Base-by-base conservation (phyloP, 805 yeast species). In the Wickerhamomyces bovis region DNA sequence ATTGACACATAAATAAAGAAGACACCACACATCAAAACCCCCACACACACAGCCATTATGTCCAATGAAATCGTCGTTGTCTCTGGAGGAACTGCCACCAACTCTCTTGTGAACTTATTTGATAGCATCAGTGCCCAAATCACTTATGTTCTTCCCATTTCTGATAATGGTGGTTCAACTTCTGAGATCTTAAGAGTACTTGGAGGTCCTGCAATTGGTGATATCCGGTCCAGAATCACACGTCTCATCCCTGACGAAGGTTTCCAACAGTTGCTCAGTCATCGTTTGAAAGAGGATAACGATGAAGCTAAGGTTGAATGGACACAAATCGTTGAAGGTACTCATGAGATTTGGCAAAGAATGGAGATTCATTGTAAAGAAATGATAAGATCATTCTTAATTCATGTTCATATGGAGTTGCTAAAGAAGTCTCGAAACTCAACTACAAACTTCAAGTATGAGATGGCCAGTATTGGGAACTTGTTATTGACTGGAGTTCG, bases 141-240 rank as follows among this genome's bases (percentile, higher is more conserved):
- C 4, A 68, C 83, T 3, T 89, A 85, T 54, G 74, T 89, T 5
- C 66, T 90, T 31, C 98, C 98, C 0, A 78, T 90, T 15, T 80
- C 87, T 42, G 98, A 90, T 63, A 90, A 90, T 60, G 98, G 98
- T 16, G 97, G 97, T 0, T 89, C 97, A 2, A 88, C 97, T 0
- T 83, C 95, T 23, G 97, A 90, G 64, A 76, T 90, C 21, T 72
- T 89, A 6, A 67, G 97, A 13, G 87, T 89, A 2, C 71, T 90
- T 16, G 96, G 96, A 2, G 97, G 98, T 0, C 96, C 96, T 3
- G 97, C 97, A 0, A 88, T 90, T 45, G 98, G 98, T 2, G 98
- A 90, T 61, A 73, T 90, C 3, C 69, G 97, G 42, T 87, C 96
- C 0, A 65, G 98, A 46, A 72, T 89, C 25, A 85, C 89, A 0